A percentile compares a stretch with the other conserved stretches of the same genome.
phyloP scores from a whole-genome alignment of 345 rosid genomes.

The Acer negundo region DNA sequence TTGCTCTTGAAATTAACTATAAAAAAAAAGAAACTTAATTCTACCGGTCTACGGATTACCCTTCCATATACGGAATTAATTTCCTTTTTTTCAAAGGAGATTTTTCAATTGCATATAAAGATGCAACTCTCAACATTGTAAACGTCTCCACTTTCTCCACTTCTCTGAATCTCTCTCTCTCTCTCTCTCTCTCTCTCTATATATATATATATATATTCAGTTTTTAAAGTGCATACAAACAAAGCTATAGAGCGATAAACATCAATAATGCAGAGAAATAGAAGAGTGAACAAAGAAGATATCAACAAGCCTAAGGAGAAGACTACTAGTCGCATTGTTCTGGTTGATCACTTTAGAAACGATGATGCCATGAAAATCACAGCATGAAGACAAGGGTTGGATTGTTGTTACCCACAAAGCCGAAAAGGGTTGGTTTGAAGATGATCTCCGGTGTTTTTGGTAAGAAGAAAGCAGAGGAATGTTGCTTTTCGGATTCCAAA shows the following conservation, averaged over 20 bases:
- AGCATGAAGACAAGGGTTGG: constrained; percentile 10
- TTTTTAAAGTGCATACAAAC: too few species aligned
- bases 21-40: too few species aligned
- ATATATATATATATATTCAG: too few species aligned
- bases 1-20: too few species aligned
- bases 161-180: neutral
- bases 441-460: constrained; percentile 34
- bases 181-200: neutral
- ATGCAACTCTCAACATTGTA: constrained; percentile 20
- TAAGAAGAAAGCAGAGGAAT: constrained; percentile 13
- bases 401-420: neutral
- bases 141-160: neutral
- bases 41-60: too few species aligned
- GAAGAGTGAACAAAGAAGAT: neutral
- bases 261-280: neutral
- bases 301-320: neutral
- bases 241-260: neutral
- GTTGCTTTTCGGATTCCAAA: neutral
- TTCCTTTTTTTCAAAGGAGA: too few species aligned
- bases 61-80: too few species aligned
- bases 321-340: neutral
- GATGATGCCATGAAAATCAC: neutral
- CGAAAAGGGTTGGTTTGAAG: constrained; percentile 28
- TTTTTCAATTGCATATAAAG: neutral
- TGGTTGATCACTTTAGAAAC: neutral